These are phyloP conservation scores for Populus tremula DNA, from an alignment of 345 rosid genomes.

Conservation along the genomic window DNA sequence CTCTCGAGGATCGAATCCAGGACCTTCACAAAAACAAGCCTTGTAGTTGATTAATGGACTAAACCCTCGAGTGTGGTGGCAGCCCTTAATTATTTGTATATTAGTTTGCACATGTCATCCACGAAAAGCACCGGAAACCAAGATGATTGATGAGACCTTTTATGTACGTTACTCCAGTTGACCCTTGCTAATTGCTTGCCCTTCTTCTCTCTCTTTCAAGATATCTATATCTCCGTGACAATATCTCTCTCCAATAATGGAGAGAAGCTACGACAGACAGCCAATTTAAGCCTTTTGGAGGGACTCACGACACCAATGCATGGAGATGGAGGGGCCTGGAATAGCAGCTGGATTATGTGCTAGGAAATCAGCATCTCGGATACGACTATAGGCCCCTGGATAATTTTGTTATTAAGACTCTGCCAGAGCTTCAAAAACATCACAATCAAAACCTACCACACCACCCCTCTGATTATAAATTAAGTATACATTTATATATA, in stretches of 20 bases:
- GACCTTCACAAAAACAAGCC: no score
- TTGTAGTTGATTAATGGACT: no score
- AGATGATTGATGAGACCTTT: constrained; percentile 11
- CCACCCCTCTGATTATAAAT: constrained; percentile 9
- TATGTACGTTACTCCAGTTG: background rate
- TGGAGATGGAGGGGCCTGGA: constrained; percentile 26
- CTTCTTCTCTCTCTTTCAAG: background rate
- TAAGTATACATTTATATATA: no score
- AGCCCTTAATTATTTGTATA: background rate
- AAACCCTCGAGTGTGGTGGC: no score
- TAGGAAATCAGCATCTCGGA: constrained; percentile 23
- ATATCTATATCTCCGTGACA: background rate
- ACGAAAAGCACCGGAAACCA: background rate
- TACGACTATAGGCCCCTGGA: constrained; percentile 9
- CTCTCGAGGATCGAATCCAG: no score
- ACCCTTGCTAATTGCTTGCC: background rate
- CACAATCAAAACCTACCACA: constrained; percentile 16
- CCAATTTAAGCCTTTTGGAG: constrained; percentile 39
- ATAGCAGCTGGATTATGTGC: constrained; percentile 25
- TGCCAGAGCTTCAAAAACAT: constrained; percentile 23
- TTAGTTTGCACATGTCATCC: background rate
- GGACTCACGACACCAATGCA: constrained; percentile 31
- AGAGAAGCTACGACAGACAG: constrained; percentile 27
- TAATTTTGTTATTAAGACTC: constrained; percentile 21
- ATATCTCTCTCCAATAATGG: constrained; percentile 38